Percentiles rank a stretch among this genome's conserved stretches.
phyloP scores from a whole-genome alignment of 345 rosid genomes.

The Kandelia obovata region DNA sequence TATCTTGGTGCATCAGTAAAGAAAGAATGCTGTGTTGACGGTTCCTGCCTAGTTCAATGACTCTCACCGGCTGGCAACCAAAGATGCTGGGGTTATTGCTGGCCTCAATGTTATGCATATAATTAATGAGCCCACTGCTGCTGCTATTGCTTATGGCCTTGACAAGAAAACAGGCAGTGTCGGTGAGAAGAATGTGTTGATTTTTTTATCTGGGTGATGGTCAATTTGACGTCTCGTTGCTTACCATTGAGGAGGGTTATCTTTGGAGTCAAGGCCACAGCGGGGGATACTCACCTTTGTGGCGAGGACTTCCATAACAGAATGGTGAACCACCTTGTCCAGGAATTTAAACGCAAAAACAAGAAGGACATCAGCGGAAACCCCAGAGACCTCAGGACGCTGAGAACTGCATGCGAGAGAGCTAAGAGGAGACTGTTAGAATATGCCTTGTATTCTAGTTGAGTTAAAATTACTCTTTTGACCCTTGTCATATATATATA shows the following conservation, averaged over 20 bases:
- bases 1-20: slow-evolving; percentile 16
- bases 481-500: too few species aligned
- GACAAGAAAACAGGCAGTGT: slow-evolving; percentile 17
- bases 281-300: slow-evolving; percentile 21
- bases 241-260: slow-evolving; percentile 22
- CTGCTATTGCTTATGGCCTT: slow-evolving; percentile 26
- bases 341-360: slow-evolving; percentile 21
- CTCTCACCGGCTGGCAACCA: slow-evolving; percentile 21
- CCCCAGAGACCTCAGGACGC: slow-evolving; percentile 27
- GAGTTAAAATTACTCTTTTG: too few species aligned
- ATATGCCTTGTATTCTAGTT: too few species aligned
- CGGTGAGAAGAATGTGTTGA: slow-evolving; percentile 23
- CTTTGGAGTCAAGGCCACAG: slow-evolving; percentile 23
- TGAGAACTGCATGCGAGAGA: slow-evolving; percentile 29
- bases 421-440: slow-evolving; percentile 20
- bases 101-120: slow-evolving; percentile 22
- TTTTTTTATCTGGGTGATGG: slow-evolving; percentile 28
- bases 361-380: slow-evolving; percentile 27
- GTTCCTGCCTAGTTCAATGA: slow-evolving; percentile 28
- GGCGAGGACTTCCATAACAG: slow-evolving; percentile 27
- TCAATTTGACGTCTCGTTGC: slow-evolving; percentile 20
- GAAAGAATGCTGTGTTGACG: slow-evolving; percentile 17
- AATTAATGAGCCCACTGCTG: slow-evolving; percentile 29
- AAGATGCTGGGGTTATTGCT: slow-evolving; percentile 25
- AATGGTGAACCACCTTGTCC: slow-evolving; percentile 24